These are phyloP conservation scores for Phytophthora syringae DNA, from an alignment of 352 stramenopile species.

Conservation along the genomic window DNA sequence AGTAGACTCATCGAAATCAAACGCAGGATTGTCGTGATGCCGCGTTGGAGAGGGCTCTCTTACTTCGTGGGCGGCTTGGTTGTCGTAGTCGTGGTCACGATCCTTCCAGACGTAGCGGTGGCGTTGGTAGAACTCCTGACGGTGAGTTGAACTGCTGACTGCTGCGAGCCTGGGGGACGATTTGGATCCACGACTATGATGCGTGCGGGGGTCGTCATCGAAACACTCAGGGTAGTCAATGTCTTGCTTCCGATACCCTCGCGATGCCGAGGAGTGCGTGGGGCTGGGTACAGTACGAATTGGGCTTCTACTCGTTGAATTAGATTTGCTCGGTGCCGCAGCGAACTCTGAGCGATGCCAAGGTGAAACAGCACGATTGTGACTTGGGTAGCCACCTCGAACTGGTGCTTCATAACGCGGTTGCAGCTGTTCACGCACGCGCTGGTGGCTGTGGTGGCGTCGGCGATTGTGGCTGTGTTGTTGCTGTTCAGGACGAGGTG, in stretches of 20 bases:
- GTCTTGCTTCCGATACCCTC: slow-evolving; percentile 13
- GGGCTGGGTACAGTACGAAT: slow-evolving; percentile 3
- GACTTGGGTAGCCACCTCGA: slow-evolving; percentile 12
- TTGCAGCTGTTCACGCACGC: slow-evolving; percentile 16
- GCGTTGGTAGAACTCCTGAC: slow-evolving; percentile 11
- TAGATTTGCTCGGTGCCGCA: slow-evolving; percentile 9
- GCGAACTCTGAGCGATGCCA: slow-evolving; percentile 25
- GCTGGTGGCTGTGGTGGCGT: slow-evolving; percentile 25
- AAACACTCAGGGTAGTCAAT: slow-evolving; percentile 8
- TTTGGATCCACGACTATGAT: slow-evolving; percentile 7
- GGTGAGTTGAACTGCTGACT: slow-evolving; percentile 5
- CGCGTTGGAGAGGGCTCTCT: slow-evolving; percentile 10
- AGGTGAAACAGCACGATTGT: slow-evolving; percentile 14
- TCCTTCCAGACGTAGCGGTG: slow-evolving; percentile 19
- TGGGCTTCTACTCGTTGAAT: slow-evolving; percentile 14
- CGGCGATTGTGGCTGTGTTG: slow-evolving; percentile 18
- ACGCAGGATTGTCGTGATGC: slow-evolving; percentile 1
- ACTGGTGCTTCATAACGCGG: slow-evolving; percentile 14
- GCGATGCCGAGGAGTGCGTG: slow-evolving; percentile 5
- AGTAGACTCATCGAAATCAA: slow-evolving; percentile 15
- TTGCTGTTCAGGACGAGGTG: slow-evolving; percentile 16
- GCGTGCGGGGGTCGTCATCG: slow-evolving; percentile 9
- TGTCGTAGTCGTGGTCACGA: slow-evolving; percentile 8
- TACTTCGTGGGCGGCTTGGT: slow-evolving; percentile 13
- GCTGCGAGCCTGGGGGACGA: slow-evolving; percentile 5